phyloP scores from a whole-genome alignment of 768 basidiomycete species.

The Macrolepiota albuminosa region DNA sequence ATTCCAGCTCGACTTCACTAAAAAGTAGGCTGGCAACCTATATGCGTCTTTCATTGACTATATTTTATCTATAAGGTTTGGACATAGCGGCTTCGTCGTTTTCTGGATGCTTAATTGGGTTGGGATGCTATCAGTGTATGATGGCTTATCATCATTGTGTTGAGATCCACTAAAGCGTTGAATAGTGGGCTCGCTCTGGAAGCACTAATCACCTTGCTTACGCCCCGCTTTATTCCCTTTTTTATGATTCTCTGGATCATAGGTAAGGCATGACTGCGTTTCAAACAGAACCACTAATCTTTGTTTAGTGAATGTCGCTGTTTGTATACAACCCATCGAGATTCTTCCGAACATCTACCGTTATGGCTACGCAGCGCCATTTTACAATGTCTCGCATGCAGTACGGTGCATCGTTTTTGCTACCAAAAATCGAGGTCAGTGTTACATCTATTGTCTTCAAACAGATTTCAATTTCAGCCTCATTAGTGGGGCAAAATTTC shows the following conservation, averaged over 20 bases:
- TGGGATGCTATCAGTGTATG: conserved; percentile 58
- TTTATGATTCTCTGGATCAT: conserved; percentile 73
- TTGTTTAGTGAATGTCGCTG: conserved; percentile 52
- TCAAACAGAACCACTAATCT: neutral
- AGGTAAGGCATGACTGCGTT: conserved; percentile 23
- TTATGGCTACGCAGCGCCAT: conserved; percentile 68
- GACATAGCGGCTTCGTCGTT: conserved; percentile 50
- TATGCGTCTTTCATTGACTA: neutral
- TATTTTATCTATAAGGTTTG: conserved; percentile 44
- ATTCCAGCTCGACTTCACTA: conserved; percentile 53
- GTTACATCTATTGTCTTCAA: neutral
- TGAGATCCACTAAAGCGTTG: neutral
- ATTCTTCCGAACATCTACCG: conserved; percentile 52
- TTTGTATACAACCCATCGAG: conserved; percentile 54
- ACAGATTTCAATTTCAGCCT: neutral
- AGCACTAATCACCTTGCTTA: conserved; percentile 54
- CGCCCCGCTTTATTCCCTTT: conserved; percentile 50
- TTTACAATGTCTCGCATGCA: conserved; percentile 64
- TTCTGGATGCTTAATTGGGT: conserved; percentile 71
- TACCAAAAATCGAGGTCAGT: conserved; percentile 39
- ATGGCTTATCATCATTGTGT: neutral
- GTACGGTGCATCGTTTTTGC: conserved; percentile 61
- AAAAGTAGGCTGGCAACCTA: conserved; percentile 29
- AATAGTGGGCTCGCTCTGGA: conserved; percentile 60
- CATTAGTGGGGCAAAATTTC: conserved; percentile 57